Evolutionary conservation across 495 filamentous ascomycete species (phyloP), one percentile per base, ranked within the genome.

Genomic region (Aspergillus avenaceus): DNA sequence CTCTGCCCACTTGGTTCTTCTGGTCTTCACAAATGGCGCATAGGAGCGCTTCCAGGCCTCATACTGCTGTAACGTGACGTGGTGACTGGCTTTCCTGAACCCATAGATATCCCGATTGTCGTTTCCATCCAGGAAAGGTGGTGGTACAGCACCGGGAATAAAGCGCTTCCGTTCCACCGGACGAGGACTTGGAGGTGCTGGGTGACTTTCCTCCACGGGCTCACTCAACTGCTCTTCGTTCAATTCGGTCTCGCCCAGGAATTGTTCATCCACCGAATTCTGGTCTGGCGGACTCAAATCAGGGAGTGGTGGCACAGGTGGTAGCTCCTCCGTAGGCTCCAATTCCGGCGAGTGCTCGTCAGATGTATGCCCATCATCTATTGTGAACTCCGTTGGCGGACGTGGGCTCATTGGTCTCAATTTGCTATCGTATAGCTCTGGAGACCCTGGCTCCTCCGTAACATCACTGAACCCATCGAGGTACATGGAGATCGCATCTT

Each of bases 401-500:
- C 56, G 61, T 12, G 64, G 62, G 16, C 60, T 64, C 32, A 63
- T 42, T 32, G 66, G 62, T n/a, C 63, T 60, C 7, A 62, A 53
- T 49, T 70, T 72, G 51, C 52, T 59, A 21, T 64, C 67, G 23
- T 52, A 40, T 11, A 64, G 50, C 12, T 65, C 67, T 3, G 71
- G 69, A 4, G 68, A 72, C 3, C 44, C 53, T 5, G 70, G 65
- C 38, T 74, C 71, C 55, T 76, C 73, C 2, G 73, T 69, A 31
- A 76, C 66, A 38, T 87, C 84, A 47, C 75, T 75, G 69, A 93
- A 92, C 0, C 91, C 90, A 54, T 85, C 82, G 47, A 87, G 85
- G 62, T 96, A 96, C 87, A 96, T 91, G 13, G 85, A 88, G 68
- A 96, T 93, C 7, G 89, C 86, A 72, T 96, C 91, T 55, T 97